These are phyloP conservation scores for Emydomyces testavorans DNA, from an alignment of 2,329 filamentous ascomycete species.

Conservation along the genomic window DNA sequence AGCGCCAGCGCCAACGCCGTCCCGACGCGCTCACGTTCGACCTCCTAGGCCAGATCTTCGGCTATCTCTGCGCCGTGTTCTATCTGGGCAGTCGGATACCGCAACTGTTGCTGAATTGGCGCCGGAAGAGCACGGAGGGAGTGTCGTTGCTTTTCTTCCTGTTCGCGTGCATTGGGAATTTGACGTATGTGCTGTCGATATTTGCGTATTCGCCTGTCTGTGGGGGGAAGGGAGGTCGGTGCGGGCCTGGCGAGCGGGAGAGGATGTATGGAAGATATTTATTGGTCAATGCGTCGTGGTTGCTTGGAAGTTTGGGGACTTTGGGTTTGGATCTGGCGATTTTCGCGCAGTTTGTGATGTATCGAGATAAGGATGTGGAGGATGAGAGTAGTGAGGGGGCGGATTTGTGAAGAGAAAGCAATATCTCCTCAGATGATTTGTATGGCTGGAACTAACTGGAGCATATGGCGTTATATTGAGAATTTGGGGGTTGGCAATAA, in stretches of 20 bases:
- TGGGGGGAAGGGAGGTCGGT: slow-evolving; percentile 33
- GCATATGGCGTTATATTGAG: background rate
- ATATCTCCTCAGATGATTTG: no score
- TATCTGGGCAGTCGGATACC: slow-evolving; percentile 85
- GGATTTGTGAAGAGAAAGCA: background rate
- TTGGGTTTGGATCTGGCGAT: slow-evolving; percentile 73
- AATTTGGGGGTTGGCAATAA: no score
- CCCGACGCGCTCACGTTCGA: slow-evolving; percentile 52
- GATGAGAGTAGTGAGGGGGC: background rate
- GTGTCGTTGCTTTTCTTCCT: slow-evolving; percentile 91
- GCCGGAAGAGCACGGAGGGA: slow-evolving; percentile 84
- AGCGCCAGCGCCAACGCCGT: slow-evolving; percentile 27
- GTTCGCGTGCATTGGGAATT: slow-evolving; percentile 88
- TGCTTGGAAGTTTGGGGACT: slow-evolving; percentile 80
- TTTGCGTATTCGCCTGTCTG: slow-evolving; percentile 77
- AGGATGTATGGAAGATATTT: slow-evolving; percentile 69
- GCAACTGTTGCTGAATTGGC: slow-evolving; percentile 83
- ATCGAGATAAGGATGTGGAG: slow-evolving; percentile 38
- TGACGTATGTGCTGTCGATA: slow-evolving; percentile 87
- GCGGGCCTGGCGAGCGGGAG: slow-evolving; percentile 53
- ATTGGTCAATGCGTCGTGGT: slow-evolving; percentile 80
- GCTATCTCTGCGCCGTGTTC: slow-evolving; percentile 77
- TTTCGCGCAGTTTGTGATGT: slow-evolving; percentile 86
- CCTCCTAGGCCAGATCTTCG: slow-evolving; percentile 74
- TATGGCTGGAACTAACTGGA: background rate